Base-by-base conservation (phyloP, 345 rosid species). In the Euclidium syriacum region DNA sequence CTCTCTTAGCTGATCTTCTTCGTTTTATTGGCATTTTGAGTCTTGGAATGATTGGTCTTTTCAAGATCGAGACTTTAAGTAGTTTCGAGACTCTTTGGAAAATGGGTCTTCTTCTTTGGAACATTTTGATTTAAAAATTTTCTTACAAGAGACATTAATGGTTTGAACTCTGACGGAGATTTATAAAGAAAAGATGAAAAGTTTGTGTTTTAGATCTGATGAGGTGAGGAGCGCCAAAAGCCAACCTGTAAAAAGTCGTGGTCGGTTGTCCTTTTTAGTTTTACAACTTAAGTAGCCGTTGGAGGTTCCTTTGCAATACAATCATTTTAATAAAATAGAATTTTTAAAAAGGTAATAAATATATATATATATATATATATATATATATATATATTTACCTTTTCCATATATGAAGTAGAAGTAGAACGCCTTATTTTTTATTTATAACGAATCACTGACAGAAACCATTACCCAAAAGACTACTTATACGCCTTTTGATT, bases 31-130 rank as follows among this genome's bases (percentile, higher is more conserved):
- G 75, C 39, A 68, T 50, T 38, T 64, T 20, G 64, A 75, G 81
- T 46, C 59, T 66, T 2, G 71, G 72, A n/a, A 70, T 58, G 17
- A 61, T 63, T n/a, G 77, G 77, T 65, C 77, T 84, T 71, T 74
- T 77, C 58, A 80, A 47, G 54, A 75, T 40, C 3, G 84, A 68
- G 14, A 65, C 39, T 64, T 60, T 74, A 34, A 78, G 65, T 16
- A 73, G 60, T 41, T 47, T 70, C 0, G 85, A 71, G 34, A 80
- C 73, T 52, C 70, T 81, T 1, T 54, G 73, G 11, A 62, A 48
- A 40, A 67, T 67, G 10, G 70, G 64, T 40, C 34, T 65, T 75
- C 59, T 33, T 39, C 72, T 54, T 67, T 38, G 54, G 19, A 41
- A 39, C 73, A 62, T 72, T 72, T 58, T 72, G 54, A 34, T 24